Percentiles rank a stretch among this genome's conserved stretches.
phyloP scores from a whole-genome alignment of 2,329 filamentous ascomycete species.

The Neocucurbitaria cava region DNA sequence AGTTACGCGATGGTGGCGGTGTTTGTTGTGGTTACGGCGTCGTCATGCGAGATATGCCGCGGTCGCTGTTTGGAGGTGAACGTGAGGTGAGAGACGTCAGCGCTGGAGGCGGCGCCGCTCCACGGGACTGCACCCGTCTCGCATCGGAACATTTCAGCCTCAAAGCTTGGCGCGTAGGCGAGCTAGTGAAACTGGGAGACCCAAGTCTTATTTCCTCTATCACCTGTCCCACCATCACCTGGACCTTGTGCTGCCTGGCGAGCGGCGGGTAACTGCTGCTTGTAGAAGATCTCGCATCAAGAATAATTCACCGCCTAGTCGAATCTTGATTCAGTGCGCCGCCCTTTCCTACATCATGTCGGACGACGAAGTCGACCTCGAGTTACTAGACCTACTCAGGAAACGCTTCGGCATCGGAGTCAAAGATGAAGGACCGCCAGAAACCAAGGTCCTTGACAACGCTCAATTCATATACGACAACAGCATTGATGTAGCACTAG shows the following conservation, averaged over 20 bases:
- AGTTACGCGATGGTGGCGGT: conserved; percentile 9
- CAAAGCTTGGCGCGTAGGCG: conserved; percentile 33
- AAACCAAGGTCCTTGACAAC: conserved; percentile 81
- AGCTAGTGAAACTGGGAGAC: conserved; percentile 11
- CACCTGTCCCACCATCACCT: not conserved
- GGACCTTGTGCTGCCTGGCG: not conserved
- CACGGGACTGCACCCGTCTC: conserved; percentile 5
- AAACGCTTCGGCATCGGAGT: conserved; percentile 73
- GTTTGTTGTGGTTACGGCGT: conserved; percentile 16
- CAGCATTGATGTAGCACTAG: conserved; percentile 88
- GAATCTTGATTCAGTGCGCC: conserved; percentile 7
- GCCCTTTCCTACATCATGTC: conserved; percentile 66
- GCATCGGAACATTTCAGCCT: conserved; percentile 28
- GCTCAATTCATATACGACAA: conserved; percentile 92
- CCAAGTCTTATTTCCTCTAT: not conserved
- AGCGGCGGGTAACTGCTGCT: too few species aligned
- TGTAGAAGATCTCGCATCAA: not conserved
- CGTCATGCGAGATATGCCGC: conserved; percentile 25
- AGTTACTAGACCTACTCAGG: conserved; percentile 84
- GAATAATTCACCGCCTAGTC: conserved; percentile 4
- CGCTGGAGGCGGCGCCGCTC: conserved; percentile 23
- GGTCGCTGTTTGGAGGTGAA: conserved; percentile 16
- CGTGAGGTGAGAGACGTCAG: conserved; percentile 35
- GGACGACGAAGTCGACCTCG: conserved; percentile 88
- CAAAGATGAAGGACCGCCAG: conserved; percentile 64